Base-by-base conservation (phyloP, 495 filamentous ascomycete genomes). In the Neurospora sublineolata region DNA sequence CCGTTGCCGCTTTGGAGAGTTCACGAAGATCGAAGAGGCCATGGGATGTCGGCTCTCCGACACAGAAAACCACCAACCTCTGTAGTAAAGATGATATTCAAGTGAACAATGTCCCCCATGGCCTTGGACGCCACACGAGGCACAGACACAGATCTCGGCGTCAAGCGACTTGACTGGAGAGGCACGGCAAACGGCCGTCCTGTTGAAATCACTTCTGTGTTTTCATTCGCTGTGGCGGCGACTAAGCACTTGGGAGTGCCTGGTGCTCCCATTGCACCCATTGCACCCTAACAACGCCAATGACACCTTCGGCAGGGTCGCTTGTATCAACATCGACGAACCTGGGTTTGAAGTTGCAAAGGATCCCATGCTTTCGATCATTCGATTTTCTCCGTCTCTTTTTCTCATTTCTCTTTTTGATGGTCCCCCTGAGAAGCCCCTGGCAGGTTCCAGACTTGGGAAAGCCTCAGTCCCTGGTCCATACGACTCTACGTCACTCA, bases 371-470 rank as follows among this genome's bases (percentile, higher is more conserved):
- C 67, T 37, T 68, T 74, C 68, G 46, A 58, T 74, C 69, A 52
- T 68, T 69, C 46, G 71, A 70, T 68, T 39, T 69, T 42, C 60
- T 64, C 27, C 16, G 70, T 23, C 39, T 30, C 36, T 27, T 67
- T 37, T 69, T 36, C 37, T 64, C 33, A 36, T 70, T 69, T 67
- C 33, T 46, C 74, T 30, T 33, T 58, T 23, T 52, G 23, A 14
- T 30, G 52, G 27, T 52, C 20, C n/a, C n/a, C 44, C 44, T 52
- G 11, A 16, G 67, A 69, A 52, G 67, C 76, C 76, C 76, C 72
- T 76, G 71, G 70, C 71, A 69, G 73, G 71, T 74, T 69, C 71
- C 73, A 74, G 68, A 42, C 68, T 37, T 74, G n/a, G 42, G 38
- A 39, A 71, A 39, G 68, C 67, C 20, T 68, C 16, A 52, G 44